These are phyloP conservation scores for Begonia fuchsioides DNA, from an alignment of 306 rosid genomes.

Conservation along the genomic window DNA sequence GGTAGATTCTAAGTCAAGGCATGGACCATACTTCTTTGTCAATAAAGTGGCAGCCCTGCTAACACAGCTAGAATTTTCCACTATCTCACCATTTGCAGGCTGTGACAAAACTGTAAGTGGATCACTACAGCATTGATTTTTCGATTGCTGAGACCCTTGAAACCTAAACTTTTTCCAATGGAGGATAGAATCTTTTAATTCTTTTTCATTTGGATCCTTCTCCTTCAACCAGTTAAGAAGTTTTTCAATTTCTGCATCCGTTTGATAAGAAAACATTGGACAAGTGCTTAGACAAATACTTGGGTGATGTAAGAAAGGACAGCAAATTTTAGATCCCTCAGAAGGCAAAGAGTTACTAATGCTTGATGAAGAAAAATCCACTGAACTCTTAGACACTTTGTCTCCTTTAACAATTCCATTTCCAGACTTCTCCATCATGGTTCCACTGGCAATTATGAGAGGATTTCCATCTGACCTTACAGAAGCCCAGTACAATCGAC, in stretches of 20 bases:
- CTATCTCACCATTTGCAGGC: slow-evolving; percentile 24
- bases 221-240: slow-evolving; percentile 59
- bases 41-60: slow-evolving; percentile 58
- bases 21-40: slow-evolving; percentile 63
- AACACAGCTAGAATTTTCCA: slow-evolving; percentile 30
- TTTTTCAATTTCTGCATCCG: slow-evolving; percentile 54
- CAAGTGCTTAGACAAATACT: slow-evolving; percentile 21
- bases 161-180: slow-evolving; percentile 53
- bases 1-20: slow-evolving; percentile 30
- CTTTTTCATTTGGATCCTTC: slow-evolving; percentile 58
- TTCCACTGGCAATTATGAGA: slow-evolving; percentile 52
- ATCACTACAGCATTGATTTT: slow-evolving; percentile 29
- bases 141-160: slow-evolving; percentile 26
- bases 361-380: slow-evolving; percentile 23
- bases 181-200: slow-evolving; percentile 61
- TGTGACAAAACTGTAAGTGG: slow-evolving; percentile 18
- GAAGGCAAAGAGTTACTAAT: slow-evolving; percentile 14
- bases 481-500: slow-evolving; percentile 74
- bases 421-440: slow-evolving; percentile 16
- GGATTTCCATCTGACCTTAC: slow-evolving; percentile 33
- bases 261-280: slow-evolving; percentile 61
- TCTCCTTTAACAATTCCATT: slow-evolving; percentile 13
- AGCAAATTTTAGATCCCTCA: slow-evolving; percentile 25
- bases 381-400: slow-evolving; percentile 18
- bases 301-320: slow-evolving; percentile 22